A percentile compares a stretch with the other conserved stretches of the same genome.
These are phyloP conservation scores for Pestalotiopsis sp. DNA, from an alignment of 2,329 filamentous ascomycete species.

Conservation along the genomic window DNA sequence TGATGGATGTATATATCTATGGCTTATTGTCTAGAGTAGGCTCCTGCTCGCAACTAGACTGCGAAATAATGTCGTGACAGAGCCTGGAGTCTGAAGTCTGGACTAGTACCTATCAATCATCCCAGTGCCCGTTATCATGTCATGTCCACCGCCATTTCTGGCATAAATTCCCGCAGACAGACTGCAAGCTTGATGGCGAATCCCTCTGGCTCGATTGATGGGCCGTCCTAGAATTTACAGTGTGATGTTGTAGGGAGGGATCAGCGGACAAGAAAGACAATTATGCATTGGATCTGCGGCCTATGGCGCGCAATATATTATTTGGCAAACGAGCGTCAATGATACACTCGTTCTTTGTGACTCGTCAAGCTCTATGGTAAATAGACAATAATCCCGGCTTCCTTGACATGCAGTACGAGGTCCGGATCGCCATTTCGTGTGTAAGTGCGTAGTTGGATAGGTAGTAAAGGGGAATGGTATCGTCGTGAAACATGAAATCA, in stretches of 20 bases:
- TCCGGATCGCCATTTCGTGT: neutral
- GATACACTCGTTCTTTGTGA: neutral
- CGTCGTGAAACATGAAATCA: slow-evolving; percentile 4
- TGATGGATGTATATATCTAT: too few species aligned
- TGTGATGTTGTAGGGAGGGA: neutral
- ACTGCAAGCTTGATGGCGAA: neutral
- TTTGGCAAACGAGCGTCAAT: neutral
- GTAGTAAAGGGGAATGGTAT: slow-evolving; percentile 5
- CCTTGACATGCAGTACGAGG: neutral
- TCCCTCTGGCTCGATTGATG: neutral
- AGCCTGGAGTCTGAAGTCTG: too few species aligned
- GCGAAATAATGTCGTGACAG: too few species aligned
- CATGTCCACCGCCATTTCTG: neutral
- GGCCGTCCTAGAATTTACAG: neutral
- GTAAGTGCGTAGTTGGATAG: neutral
- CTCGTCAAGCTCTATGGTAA: neutral
- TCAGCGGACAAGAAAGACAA: neutral
- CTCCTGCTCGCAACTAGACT: too few species aligned
- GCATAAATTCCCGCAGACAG: neutral
- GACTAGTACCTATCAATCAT: too few species aligned
- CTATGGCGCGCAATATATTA: neutral
- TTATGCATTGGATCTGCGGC: neutral
- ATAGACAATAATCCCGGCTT: neutral
- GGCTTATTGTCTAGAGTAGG: too few species aligned
- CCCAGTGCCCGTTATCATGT: neutral